Evolutionary conservation across 2,329 filamentous ascomycete species (phyloP).

Genomic region (Madurella mycetomatis): DNA sequence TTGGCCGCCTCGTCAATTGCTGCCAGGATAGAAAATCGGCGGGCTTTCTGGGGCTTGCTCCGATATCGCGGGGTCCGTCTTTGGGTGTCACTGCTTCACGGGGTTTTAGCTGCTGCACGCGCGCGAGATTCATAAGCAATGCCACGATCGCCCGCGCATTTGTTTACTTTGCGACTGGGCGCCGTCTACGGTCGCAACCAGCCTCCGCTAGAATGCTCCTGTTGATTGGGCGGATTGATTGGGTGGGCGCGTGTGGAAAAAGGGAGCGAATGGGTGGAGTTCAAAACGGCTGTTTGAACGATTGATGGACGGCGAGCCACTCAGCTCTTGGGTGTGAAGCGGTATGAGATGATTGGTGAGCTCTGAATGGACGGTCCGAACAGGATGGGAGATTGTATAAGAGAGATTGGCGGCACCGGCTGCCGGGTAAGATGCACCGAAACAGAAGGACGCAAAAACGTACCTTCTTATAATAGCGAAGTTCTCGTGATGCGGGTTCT

Average conservation of each 20-base stretch:
- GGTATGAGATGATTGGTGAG: constrained; percentile 32
- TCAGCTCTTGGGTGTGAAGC: constrained; percentile 27
- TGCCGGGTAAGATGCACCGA: neutral
- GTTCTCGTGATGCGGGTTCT: constrained; percentile 9
- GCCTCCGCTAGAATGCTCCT: constrained; percentile 11
- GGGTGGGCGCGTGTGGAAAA: constrained; percentile 23
- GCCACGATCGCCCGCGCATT: constrained; percentile 16
- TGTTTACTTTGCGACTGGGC: constrained; percentile 27
- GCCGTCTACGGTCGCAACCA: constrained; percentile 19
- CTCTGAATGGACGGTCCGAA: constrained; percentile 19
- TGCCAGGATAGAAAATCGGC: neutral
- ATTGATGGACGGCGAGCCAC: constrained; percentile 27
- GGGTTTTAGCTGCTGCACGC: constrained; percentile 1
- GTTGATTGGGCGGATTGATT: constrained; percentile 33
- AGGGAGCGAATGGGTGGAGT: constrained; percentile 31
- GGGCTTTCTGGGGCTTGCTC: constrained; percentile 1
- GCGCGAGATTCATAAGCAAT: constrained; percentile 1
- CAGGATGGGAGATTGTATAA: constrained; percentile 6
- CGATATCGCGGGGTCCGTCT: constrained; percentile 6
- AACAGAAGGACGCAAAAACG: constrained; percentile 12
- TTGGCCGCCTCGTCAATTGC: neutral
- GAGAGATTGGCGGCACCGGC: constrained; percentile 2
- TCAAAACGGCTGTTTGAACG: constrained; percentile 26
- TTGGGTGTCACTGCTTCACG: constrained; percentile 2
- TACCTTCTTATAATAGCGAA: constrained; percentile 17